Base-by-base conservation (phyloP, 2,329 filamentous ascomycete species). In the Aspergillus neotritici region DNA sequence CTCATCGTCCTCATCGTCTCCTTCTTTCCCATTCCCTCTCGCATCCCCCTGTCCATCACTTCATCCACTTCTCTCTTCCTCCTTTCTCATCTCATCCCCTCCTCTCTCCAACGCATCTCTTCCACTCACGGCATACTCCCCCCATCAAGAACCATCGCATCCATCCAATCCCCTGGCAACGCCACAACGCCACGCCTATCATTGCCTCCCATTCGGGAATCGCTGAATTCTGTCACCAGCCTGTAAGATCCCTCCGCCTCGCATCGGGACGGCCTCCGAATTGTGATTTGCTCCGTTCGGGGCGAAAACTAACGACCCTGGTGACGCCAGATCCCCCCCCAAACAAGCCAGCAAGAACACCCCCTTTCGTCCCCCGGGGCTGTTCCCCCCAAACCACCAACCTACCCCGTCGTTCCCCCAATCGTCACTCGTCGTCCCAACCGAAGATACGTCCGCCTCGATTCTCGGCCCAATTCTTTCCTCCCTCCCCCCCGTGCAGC, bases 171-270 rank as follows among this genome's bases (percentile, higher is more conserved):
- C 34, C 21, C 17, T 21, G 12, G 9, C 21, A 37, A 37, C 15
- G 10, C 21, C 17, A 37, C 21, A 40, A 34, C 41, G 37, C 13
- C 12, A 34, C 32, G 17, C 34, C 35, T 31, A 37, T 37, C 34
- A n/a, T 37, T 13, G 28, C 21, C 41, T 14, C 14, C 34, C 28
- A 32, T 13, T 36, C 14, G 25, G 32, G 31, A 29, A 17, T 15
- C 33, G 41, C 40, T 51, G 30, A 25, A 13, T 25, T 31, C n/a
- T 34, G 36, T 43, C 35, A 40, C 16, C 41, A 52, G 49, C 61
- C 61, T 62, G 60, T 63, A 60, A 63, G 58, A 56, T 57, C 46
- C 41, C 46, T 37, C 46, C 46, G 31, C 54, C 45, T 37, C 37
- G 34, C 49, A 63, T 63, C 61, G 61, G 62, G 61, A 48, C 47